Evolutionary conservation across 2,329 filamentous ascomycete genomes (phyloP).

Genomic region (Cadophora gregata): DNA sequence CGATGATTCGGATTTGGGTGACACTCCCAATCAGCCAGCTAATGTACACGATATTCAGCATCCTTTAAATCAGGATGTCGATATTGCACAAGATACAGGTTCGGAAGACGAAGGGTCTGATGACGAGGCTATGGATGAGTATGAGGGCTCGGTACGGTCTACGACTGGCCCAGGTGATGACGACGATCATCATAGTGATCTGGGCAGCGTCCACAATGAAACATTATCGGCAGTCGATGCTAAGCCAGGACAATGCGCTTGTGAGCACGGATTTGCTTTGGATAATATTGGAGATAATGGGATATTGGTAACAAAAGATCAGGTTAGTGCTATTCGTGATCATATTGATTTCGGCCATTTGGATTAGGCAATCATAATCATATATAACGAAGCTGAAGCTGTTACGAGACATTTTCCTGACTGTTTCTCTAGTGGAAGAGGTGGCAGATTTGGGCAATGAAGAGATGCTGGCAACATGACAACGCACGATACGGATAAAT

Average conservation of each 20-base stretch:
- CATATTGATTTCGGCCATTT: not conserved
- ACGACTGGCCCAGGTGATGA: slow-evolving; percentile 24
- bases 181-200: slow-evolving; percentile 22
- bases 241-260: slow-evolving; percentile 4
- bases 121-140: slow-evolving; percentile 5
- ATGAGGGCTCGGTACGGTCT: slow-evolving; percentile 40
- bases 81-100: not conserved
- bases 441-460: slow-evolving; percentile 61
- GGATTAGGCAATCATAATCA: not conserved
- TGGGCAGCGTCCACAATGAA: slow-evolving; percentile 22
- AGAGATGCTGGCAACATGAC: slow-evolving; percentile 46
- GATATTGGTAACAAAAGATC: slow-evolving; percentile 50
- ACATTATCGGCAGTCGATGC: not conserved
- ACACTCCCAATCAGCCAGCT: not conserved
- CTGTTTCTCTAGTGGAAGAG: slow-evolving; percentile 51
- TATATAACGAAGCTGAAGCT: too few species aligned
- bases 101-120: not conserved
- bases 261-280: slow-evolving; percentile 27
- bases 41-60: not conserved
- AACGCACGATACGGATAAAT: slow-evolving; percentile 29
- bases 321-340: not conserved
- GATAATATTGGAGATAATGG: slow-evolving; percentile 55
- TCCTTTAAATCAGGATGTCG: not conserved
- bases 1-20: slow-evolving; percentile 38
- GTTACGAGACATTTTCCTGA: not conserved